Evolutionary conservation across 495 filamentous ascomycete species (phyloP).

Genomic region (Neurospora intermedia): DNA sequence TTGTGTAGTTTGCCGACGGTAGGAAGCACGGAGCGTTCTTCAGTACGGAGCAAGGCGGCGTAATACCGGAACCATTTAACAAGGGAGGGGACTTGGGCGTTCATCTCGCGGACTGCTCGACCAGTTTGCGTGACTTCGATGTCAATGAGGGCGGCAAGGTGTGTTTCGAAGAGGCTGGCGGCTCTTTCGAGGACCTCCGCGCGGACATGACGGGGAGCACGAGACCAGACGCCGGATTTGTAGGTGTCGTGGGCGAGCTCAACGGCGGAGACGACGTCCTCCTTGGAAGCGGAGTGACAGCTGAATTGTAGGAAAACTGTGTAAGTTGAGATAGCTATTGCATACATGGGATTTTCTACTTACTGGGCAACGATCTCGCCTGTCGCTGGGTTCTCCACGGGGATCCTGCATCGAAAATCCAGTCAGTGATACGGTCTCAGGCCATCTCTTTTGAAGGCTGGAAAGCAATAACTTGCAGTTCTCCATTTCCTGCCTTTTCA

Average conservation of each 20-base stretch:
- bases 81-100: constrained; percentile 49
- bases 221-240: constrained; percentile 47
- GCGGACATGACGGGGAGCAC: constrained; percentile 39
- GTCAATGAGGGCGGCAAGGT: constrained; percentile 39
- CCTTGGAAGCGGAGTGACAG: constrained; percentile 39
- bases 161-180: constrained; percentile 37
- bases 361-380: constrained; percentile 26
- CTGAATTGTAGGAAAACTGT: constrained; percentile 18
- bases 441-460: not conserved
- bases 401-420: constrained; percentile 12
- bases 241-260: constrained; percentile 35
- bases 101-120: constrained; percentile 53
- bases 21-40: constrained; percentile 50
- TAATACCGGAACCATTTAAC: constrained; percentile 58
- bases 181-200: constrained; percentile 47
- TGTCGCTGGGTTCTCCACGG: constrained; percentile 27
- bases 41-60: constrained; percentile 45
- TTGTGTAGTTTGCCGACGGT: constrained; percentile 51
- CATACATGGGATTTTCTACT: constrained; percentile 1
- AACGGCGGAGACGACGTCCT: constrained; percentile 38
- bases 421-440: not conserved
- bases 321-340: not conserved
- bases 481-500: constrained; percentile 14
- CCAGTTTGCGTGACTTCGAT: constrained; percentile 54
- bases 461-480: constrained; percentile 12